Evolutionary conservation across 768 basidiomycete genomes (phyloP).

Genomic region (Hypholoma sublateritium): DNA sequence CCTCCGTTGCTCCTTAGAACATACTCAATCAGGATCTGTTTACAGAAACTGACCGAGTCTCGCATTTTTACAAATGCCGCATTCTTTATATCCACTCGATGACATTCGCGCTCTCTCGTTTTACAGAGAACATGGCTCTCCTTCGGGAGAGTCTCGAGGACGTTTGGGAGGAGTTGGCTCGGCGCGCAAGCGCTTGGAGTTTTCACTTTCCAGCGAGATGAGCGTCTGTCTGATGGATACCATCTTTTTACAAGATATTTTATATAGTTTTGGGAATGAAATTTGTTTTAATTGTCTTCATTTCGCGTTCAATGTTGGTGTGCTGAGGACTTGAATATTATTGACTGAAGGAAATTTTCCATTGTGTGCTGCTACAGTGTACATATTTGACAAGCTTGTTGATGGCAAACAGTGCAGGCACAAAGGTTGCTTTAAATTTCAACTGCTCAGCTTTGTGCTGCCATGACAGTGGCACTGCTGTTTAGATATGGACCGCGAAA

Average conservation of each 20-base stretch:
- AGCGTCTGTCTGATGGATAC: conserved; percentile 66
- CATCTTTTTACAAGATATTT: conserved; percentile 10
- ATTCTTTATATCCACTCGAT: conserved; percentile 73
- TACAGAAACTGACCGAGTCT: conserved; percentile 81
- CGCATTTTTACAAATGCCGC: conserved; percentile 78
- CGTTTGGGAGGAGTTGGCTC: conserved; percentile 47
- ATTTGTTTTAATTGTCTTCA: neutral
- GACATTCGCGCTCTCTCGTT: conserved; percentile 64
- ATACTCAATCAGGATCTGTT: conserved; percentile 84
- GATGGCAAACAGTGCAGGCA: no score
- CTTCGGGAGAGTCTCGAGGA: conserved; percentile 52
- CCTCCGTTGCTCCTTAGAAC: conserved; percentile 49
- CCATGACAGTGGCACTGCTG: neutral
- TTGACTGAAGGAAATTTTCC: no score
- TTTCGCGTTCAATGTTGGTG: no score
- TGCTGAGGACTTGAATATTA: no score
- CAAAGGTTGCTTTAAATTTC: no score
- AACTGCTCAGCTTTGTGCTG: no score
- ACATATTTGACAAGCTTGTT: no score
- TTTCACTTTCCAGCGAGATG: conserved; percentile 48
- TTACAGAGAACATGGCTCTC: conserved; percentile 60
- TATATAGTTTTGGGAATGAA: neutral
- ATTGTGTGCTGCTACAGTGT: no score
- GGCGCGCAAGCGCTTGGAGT: conserved; percentile 16
- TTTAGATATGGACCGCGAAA: neutral